Evolutionary conservation across 2,329 filamentous ascomycete genomes (phyloP).

Genomic region (Apiospora malaysiana): DNA sequence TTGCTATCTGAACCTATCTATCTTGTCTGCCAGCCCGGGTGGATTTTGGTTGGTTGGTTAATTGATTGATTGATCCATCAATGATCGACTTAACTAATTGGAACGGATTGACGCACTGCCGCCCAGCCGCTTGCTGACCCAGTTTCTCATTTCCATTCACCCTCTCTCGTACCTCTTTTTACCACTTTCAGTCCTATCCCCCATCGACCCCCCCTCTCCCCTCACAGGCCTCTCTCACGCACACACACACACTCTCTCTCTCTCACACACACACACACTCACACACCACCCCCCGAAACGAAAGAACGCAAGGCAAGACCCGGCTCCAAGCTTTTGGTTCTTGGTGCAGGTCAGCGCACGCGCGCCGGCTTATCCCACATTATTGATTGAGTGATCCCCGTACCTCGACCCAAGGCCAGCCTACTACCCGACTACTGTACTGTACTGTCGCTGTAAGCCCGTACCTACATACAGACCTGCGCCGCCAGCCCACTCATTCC

Average conservation of each 20-base stretch:
- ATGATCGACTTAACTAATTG: slow-evolving; percentile 16
- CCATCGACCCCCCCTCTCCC: neutral
- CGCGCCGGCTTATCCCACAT: slow-evolving; percentile 20
- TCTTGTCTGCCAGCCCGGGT: neutral
- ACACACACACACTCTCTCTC: neutral
- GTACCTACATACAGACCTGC: slow-evolving; percentile 16
- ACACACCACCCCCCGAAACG: neutral
- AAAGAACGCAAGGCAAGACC: slow-evolving; percentile 18
- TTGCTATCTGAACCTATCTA: slow-evolving; percentile 4
- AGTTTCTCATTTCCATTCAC: slow-evolving; percentile 16
- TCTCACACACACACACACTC: neutral
- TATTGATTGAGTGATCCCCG: slow-evolving; percentile 20
- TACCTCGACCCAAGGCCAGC: slow-evolving; percentile 18
- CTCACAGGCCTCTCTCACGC: slow-evolving; percentile 1
- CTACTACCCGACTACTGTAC: slow-evolving; percentile 18
- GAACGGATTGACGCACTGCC: slow-evolving; percentile 18
- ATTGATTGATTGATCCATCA: slow-evolving; percentile 14
- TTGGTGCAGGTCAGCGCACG: slow-evolving; percentile 20
- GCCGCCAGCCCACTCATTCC: slow-evolving; percentile 28
- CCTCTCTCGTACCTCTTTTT: slow-evolving; percentile 13
- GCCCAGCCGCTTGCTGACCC: slow-evolving; percentile 17
- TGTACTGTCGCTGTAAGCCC: slow-evolving; percentile 10
- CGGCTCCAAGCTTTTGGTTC: slow-evolving; percentile 19
- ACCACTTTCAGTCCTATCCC: slow-evolving; percentile 5
- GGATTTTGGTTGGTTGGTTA: slow-evolving; percentile 11